These are phyloP conservation scores for Globisporangium okanoganense DNA, from an alignment of 352 stramenopile genomes.

Conservation along the genomic window DNA sequence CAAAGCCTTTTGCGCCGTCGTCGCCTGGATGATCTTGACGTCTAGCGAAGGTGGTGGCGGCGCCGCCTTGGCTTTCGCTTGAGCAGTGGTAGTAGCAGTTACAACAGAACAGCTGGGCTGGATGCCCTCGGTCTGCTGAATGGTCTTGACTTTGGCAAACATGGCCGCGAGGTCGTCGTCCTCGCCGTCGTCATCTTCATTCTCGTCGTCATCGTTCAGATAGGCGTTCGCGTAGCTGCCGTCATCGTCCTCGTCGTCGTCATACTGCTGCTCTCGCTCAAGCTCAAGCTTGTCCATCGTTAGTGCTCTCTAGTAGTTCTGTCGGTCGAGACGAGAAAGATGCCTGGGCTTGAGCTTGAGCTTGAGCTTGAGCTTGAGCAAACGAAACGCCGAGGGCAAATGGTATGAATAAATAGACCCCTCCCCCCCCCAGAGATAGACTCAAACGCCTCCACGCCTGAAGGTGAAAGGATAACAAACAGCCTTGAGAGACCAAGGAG, in stretches of 20 bases:
- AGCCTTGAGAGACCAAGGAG: neutral
- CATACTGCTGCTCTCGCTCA: conserved; percentile 13
- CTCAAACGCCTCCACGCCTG: neutral
- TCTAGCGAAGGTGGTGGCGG: conserved; percentile 9
- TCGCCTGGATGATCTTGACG: conserved; percentile 8
- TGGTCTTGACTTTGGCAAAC: conserved; percentile 69
- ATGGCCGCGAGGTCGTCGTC: conserved; percentile 63
- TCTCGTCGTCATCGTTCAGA: conserved; percentile 32
- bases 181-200: conserved; percentile 27
- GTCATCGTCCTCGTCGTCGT: conserved; percentile 21
- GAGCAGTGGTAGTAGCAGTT: neutral
- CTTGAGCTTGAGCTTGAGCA: too few relatives aligned
- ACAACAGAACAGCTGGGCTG: conserved; percentile 5
- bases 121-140: conserved; percentile 48
- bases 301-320: too few relatives aligned
- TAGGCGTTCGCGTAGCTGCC: conserved; percentile 40
- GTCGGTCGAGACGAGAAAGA: too few relatives aligned
- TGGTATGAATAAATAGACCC: too few relatives aligned
- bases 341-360: too few relatives aligned
- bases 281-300: too few relatives aligned
- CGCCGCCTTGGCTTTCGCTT: conserved; percentile 2
- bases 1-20: neutral
- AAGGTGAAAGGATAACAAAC: neutral
- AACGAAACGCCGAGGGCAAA: too few relatives aligned
- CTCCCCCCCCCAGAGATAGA: too few relatives aligned